phyloP scores from a whole-genome alignment of 2,329 filamentous ascomycete genomes.

The Penicillium brasilianum region DNA sequence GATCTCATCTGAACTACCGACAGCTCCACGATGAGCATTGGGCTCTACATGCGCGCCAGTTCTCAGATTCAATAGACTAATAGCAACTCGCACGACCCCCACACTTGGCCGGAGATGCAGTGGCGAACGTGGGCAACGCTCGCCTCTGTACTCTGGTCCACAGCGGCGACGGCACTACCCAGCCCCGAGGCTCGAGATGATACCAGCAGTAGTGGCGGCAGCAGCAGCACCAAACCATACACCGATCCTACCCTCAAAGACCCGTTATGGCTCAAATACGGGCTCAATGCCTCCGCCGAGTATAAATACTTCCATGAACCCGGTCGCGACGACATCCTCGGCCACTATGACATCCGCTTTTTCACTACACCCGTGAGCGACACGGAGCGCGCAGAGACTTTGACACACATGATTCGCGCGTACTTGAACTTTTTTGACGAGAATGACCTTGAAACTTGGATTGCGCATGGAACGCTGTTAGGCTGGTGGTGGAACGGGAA shows the following conservation, averaged over 20 bases:
- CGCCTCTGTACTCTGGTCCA: slow-evolving; percentile 27
- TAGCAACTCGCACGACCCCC: not conserved
- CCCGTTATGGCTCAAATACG: slow-evolving; percentile 33
- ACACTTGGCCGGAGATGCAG: slow-evolving; percentile 28
- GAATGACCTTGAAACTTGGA: slow-evolving; percentile 77
- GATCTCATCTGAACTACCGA: not conserved
- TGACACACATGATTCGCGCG: slow-evolving; percentile 72
- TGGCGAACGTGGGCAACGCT: slow-evolving; percentile 25
- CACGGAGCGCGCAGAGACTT: slow-evolving; percentile 67
- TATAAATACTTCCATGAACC: slow-evolving; percentile 71
- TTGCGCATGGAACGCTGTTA: slow-evolving; percentile 81
- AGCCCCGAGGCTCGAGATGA: not conserved
- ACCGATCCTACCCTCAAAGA: slow-evolving; percentile 22
- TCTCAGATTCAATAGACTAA: not conserved
- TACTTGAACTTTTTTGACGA: slow-evolving; percentile 71
- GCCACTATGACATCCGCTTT: slow-evolving; percentile 76
- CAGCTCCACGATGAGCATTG: slow-evolving; percentile 2
- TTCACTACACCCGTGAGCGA: slow-evolving; percentile 69
- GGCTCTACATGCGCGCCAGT: not conserved
- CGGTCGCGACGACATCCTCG: slow-evolving; percentile 62
- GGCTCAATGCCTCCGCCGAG: slow-evolving; percentile 40
- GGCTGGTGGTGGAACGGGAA: slow-evolving; percentile 87
- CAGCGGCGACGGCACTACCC: slow-evolving; percentile 26
- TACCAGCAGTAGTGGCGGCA: not conserved
- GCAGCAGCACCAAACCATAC: slow-evolving; percentile 6